Percentiles rank a stretch among this genome's conserved stretches.
phyloP scores from a whole-genome alignment of 148 eudicot species.

The Fallopia convolvulus region DNA sequence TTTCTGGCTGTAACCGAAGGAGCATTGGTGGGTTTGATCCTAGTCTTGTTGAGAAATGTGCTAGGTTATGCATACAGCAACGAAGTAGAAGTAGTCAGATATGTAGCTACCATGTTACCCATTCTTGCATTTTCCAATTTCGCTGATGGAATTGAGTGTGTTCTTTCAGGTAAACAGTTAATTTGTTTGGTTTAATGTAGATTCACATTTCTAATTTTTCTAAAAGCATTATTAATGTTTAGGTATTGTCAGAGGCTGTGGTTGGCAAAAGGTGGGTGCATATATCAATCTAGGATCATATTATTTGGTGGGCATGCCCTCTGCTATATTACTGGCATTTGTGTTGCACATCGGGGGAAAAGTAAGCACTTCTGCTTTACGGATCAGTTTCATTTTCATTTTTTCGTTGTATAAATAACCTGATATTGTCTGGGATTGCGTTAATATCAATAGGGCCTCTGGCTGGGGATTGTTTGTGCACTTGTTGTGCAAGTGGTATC shows the following conservation, averaged over 20 bases:
- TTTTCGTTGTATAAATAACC: neutral
- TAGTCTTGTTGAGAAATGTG: slow-evolving; percentile 19
- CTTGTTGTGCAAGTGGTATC: slow-evolving; percentile 51
- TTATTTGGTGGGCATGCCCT: slow-evolving; percentile 78
- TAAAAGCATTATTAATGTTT: neutral
- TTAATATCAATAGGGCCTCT: slow-evolving; percentile 42
- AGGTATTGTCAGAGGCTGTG: slow-evolving; percentile 84
- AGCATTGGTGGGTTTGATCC: slow-evolving; percentile 20
- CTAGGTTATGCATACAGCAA: slow-evolving; percentile 37
- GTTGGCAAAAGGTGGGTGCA: slow-evolving; percentile 77
- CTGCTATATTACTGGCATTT: slow-evolving; percentile 62
- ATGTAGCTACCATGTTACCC: slow-evolving; percentile 31
- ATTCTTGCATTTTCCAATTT: slow-evolving; percentile 26
- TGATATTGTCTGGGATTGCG: neutral
- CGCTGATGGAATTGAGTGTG: slow-evolving; percentile 28
- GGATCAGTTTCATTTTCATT: neutral
- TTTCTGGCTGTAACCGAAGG: slow-evolving; percentile 23
- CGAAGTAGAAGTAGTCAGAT: slow-evolving; percentile 25
- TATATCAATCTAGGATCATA: slow-evolving; percentile 74
- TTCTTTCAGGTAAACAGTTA: slow-evolving; percentile 24
- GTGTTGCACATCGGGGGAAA: slow-evolving; percentile 55
- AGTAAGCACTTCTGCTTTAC: slow-evolving; percentile 25
- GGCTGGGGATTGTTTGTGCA: slow-evolving; percentile 75
- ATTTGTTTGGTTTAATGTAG: neutral
- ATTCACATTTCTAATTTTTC: neutral